Conservation (phyloP, 768 basidiomycete species). For the Collybia sordida region DNA sequence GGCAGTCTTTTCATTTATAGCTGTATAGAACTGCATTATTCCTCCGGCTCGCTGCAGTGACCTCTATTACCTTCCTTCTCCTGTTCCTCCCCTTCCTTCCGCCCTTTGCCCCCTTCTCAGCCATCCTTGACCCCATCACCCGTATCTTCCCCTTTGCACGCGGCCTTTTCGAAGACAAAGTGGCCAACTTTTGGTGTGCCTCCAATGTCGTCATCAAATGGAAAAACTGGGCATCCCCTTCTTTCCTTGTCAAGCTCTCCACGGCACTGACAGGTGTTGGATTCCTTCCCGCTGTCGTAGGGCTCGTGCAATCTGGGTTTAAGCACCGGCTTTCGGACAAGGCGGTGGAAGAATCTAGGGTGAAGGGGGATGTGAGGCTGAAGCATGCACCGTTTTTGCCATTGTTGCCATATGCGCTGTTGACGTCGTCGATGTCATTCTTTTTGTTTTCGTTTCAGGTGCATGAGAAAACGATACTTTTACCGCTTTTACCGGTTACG, state of each 20-base stretch:
- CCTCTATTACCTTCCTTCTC: conserved; percentile 58
- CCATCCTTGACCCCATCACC: conserved; percentile 62
- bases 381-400: conserved; percentile 51
- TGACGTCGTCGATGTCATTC: conserved; percentile 85
- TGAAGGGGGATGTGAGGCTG: conserved; percentile 9
- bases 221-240: conserved; percentile 50
- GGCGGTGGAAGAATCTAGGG: conserved; percentile 1
- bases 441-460: conserved; percentile 97
- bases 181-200: conserved; percentile 98
- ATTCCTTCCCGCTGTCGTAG: conserved; percentile 62
- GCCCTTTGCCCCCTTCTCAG: conserved; percentile 50
- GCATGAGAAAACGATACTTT: conserved; percentile 89
- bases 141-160: conserved; percentile 92
- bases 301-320: conserved; percentile 36
- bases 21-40: conserved; percentile 49
- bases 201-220: conserved; percentile 89
- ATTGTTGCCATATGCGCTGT: conserved; percentile 77
- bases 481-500: conserved; percentile 84
- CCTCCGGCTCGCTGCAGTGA: conserved; percentile 62
- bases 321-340: conserved; percentile 18
- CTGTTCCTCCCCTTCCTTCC: conserved; percentile 83
- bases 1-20: background rate
- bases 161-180: conserved; percentile 93
- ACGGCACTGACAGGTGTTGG: conserved; percentile 65
- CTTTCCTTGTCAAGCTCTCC: conserved; percentile 62